These are phyloP conservation scores for Gypsophila paniculata DNA, from an alignment of 179 eudicot genomes.

Conservation along the genomic window DNA sequence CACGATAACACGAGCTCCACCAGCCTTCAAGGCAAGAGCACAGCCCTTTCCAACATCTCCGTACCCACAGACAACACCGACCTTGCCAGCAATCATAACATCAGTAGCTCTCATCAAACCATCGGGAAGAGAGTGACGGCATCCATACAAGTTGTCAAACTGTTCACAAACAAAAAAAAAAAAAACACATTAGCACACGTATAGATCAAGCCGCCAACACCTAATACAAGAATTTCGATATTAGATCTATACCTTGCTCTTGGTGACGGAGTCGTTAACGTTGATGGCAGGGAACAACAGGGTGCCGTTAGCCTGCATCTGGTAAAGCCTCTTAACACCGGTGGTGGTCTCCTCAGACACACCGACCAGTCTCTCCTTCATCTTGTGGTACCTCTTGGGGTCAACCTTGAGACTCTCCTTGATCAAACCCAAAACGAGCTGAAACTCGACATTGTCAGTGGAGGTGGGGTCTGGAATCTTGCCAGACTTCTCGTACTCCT, in stretches of 20 bases:
- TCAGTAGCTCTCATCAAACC: constrained; percentile 81
- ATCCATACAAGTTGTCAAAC: constrained; percentile 80
- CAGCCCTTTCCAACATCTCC: constrained; percentile 82
- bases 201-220: no score
- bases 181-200: no score
- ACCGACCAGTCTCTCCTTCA: constrained; percentile 47
- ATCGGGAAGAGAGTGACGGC: constrained; percentile 83
- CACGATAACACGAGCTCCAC: constrained; percentile 77
- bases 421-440: constrained; percentile 59
- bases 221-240: no score
- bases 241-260: constrained; percentile 58
- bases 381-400: constrained; percentile 50
- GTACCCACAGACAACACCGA: constrained; percentile 60
- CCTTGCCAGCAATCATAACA: constrained; percentile 75
- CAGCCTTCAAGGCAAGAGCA: constrained; percentile 66
- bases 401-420: constrained; percentile 45
- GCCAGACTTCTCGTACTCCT: constrained; percentile 53
- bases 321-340: constrained; percentile 57
- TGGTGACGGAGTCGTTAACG: constrained; percentile 53
- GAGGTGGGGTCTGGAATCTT: constrained; percentile 54
- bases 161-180: constrained; percentile 27
- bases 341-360: constrained; percentile 55
- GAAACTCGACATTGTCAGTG: constrained; percentile 68
- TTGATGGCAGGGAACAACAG: constrained; percentile 53
- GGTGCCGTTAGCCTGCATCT: constrained; percentile 40